phyloP scores from a whole-genome alignment of 257 asterid species.

The Nyctanthes arbortristis region DNA sequence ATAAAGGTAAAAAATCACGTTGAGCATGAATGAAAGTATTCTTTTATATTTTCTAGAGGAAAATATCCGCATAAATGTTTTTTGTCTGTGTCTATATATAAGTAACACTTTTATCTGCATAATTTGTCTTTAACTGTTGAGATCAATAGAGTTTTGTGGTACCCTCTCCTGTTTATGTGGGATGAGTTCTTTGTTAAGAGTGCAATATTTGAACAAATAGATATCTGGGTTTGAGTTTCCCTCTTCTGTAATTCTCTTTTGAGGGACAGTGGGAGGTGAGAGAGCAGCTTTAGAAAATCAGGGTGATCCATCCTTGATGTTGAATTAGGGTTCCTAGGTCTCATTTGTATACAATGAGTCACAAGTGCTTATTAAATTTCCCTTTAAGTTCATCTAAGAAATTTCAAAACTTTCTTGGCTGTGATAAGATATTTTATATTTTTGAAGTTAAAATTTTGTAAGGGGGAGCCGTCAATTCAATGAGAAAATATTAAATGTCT shows the following conservation, averaged over 20 bases:
- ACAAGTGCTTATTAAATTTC: neutral
- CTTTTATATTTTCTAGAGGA: neutral
- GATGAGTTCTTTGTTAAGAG: neutral
- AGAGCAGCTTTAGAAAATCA: neutral
- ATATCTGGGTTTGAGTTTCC: neutral
- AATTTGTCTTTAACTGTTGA: neutral
- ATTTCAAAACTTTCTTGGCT: neutral
- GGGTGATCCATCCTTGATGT: neutral
- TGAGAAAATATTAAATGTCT: neutral
- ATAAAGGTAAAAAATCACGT: conserved; percentile 59
- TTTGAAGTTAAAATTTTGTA: neutral
- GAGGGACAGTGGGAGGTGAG: neutral
- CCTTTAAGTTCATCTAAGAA: neutral
- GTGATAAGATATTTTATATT: neutral
- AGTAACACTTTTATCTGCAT: neutral
- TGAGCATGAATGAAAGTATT: neutral
- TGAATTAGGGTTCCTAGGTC: neutral
- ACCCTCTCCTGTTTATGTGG: neutral
- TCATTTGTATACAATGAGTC: neutral
- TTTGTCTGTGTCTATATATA: neutral
- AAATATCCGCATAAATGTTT: no score
- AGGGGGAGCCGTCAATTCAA: neutral
- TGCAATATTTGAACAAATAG: no score
- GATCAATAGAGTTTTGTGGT: neutral
- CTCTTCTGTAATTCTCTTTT: neutral